A percentile compares a stretch with the other conserved stretches of the same genome.
These are phyloP conservation scores for Malus orientalis DNA, from an alignment of 306 rosid species.

Conservation along the genomic window DNA sequence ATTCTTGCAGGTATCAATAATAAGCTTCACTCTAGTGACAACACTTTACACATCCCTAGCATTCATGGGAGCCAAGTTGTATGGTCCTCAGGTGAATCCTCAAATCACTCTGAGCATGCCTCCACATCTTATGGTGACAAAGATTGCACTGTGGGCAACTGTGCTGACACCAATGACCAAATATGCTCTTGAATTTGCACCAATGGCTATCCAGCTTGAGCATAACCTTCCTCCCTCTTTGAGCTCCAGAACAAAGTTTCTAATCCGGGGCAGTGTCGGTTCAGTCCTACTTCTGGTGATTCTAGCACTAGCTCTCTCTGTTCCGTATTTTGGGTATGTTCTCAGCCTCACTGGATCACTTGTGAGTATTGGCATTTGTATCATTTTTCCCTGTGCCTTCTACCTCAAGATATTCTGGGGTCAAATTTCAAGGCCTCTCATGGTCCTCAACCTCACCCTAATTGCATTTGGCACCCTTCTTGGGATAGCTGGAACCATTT, in stretches of 20 bases:
- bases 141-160: constrained; percentile 70
- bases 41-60: constrained; percentile 32
- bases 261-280: constrained; percentile 39
- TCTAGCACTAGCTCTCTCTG: constrained; percentile 44
- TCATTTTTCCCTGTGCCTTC: constrained; percentile 54
- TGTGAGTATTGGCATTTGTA: constrained; percentile 28
- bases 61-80: constrained; percentile 66
- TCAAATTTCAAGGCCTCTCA: constrained; percentile 30
- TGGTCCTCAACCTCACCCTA: constrained; percentile 31
- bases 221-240: constrained; percentile 39
- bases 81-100: constrained; percentile 46
- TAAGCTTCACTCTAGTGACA: constrained; percentile 58
- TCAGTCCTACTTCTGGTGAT: constrained; percentile 43
- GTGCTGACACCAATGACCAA: constrained; percentile 75
- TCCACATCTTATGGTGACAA: constrained; percentile 28
- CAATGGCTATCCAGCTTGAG: constrained; percentile 61
- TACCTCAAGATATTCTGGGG: constrained; percentile 57
- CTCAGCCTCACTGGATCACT: constrained; percentile 79
- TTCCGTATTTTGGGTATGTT: constrained; percentile 61
- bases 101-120: constrained; percentile 83
- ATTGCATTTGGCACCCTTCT: constrained; percentile 41
- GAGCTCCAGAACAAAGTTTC: constrained; percentile 29
- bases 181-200: constrained; percentile 72
- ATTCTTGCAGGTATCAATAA: constrained; percentile 46
- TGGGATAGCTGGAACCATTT: constrained; percentile 49